Base-by-base conservation (phyloP, 1,284 basidiomycete genomes). In the Moesziomyces globuligerus region DNA sequence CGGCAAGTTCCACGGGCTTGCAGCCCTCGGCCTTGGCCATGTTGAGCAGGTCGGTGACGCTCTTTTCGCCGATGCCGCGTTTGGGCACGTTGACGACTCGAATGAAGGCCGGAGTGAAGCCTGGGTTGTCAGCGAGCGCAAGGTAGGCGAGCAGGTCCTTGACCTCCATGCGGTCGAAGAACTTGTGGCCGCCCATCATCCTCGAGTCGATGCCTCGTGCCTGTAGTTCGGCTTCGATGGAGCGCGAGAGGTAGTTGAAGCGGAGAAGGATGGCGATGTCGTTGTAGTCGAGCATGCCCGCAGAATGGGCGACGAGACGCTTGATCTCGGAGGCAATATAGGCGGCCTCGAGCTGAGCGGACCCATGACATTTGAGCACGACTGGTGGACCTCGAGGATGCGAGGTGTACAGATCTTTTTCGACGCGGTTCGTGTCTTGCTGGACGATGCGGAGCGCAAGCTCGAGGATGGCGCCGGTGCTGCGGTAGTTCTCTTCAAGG, bases 401-500 rank as follows among this genome's bases (percentile, higher is more conserved):
- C 0, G 88, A 86, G 0, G 92, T 91, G 74, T 86, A 88, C 1
- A 95, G 85, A 3, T 87, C 88, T 81, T 94, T 94, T 46, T 86
- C 86, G 23, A 93, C 89, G 5, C 93, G 89, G 1, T 85, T 39
- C 78, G 40, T 62, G 89, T 91, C 92, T 87, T 94, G 90, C 0
- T 89, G 85, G 13, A 96, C 89, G 48, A 96, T 89, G 0, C 90
- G 89, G 23, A 92, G 83, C 34, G 91, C 90, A 0, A 89, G 87
- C 4, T 87, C 86, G 4, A 96, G 83, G 57, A 96, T 94, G 0
- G 89, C 85, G 0, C 86, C 89, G 0, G 92, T 93, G 0, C 91
- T 93, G 4, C 93, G 88, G 81, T 94, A 96, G 80, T 93, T 95
- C 78, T 93, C 87, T 79, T 95, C 92, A 2, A 95, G 85, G 25